Percentiles rank a stretch among this genome's conserved stretches.
These are phyloP conservation scores for Tubosaeta sp. DNA, from an alignment of 768 basidiomycete species.

Conservation along the genomic window DNA sequence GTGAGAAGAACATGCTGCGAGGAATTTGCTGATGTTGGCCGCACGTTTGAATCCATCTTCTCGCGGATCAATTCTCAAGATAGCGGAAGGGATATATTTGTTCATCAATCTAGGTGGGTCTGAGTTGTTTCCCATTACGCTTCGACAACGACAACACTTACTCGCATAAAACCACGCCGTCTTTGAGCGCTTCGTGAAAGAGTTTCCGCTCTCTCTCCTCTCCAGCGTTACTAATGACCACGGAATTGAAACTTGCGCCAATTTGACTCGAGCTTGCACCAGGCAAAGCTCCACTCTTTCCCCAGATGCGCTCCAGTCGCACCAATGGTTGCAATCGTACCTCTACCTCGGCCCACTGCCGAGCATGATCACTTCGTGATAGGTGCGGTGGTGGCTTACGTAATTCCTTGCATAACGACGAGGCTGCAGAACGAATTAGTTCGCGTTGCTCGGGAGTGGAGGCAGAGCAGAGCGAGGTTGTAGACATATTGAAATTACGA, in stretches of 20 bases:
- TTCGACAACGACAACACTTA: conserved; percentile 41
- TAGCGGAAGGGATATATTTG: conserved; percentile 59
- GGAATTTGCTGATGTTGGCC: conserved; percentile 73
- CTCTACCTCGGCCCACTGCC: conserved; percentile 77
- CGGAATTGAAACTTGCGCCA: conserved; percentile 20
- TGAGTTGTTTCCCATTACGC: conserved; percentile 4
- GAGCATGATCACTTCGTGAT: conserved; percentile 45
- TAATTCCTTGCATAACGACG: conserved; percentile 63
- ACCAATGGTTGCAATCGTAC: conserved; percentile 53
- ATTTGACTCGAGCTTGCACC: conserved; percentile 43
- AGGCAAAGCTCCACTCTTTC: conserved; percentile 47
- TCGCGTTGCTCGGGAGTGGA: conserved; percentile 61
- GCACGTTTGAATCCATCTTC: conserved; percentile 64
- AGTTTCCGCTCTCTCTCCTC: conserved; percentile 72
- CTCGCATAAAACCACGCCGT: conserved; percentile 90
- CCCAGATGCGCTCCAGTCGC: conserved; percentile 75
- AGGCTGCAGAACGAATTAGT: conserved; percentile 59
- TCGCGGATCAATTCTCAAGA: conserved; percentile 59
- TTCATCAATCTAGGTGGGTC: conserved; percentile 60
- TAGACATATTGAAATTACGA: conserved; percentile 56
- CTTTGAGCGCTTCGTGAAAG: conserved; percentile 73
- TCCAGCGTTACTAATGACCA: conserved; percentile 45
- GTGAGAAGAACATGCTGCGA: conserved; percentile 67
- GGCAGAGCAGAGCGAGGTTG: conserved; percentile 46
- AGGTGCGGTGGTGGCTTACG: conserved; percentile 56